phyloP scores from a whole-genome alignment of 257 asterid genomes.

The Mentha longifolia region DNA sequence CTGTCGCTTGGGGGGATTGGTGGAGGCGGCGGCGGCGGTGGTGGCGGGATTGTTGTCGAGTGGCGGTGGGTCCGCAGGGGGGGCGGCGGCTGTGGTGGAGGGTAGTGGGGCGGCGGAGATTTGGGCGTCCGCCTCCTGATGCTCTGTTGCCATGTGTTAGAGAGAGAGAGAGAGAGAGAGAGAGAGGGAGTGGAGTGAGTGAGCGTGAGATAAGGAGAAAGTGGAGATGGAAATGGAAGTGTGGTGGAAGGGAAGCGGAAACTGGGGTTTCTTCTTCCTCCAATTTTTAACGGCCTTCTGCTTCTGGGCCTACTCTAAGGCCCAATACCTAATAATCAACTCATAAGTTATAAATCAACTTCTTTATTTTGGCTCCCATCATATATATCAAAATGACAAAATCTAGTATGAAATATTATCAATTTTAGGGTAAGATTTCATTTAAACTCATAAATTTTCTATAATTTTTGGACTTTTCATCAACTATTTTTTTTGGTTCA shows the following conservation, averaged over 20 bases:
- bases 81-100: conserved; percentile 33
- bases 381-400: too few relatives aligned
- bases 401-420: too few relatives aligned
- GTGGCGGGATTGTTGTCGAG: conserved; percentile 37
- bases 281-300: neutral
- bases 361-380: too few relatives aligned
- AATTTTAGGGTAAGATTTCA: too few relatives aligned
- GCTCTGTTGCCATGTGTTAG: conserved; percentile 68
- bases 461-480: too few relatives aligned
- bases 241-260: conserved; percentile 35
- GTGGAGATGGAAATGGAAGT: conserved; percentile 19
- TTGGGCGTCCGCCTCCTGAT: conserved; percentile 59
- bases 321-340: neutral
- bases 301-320: neutral
- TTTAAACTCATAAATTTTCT: too few relatives aligned
- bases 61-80: conserved; percentile 51
- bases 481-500: too few relatives aligned
- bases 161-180: conserved; percentile 34
- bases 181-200: conserved; percentile 20
- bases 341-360: too few relatives aligned
- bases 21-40: conserved; percentile 42
- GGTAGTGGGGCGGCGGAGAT: conserved; percentile 47
- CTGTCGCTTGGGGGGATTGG: conserved; percentile 83
- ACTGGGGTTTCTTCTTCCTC: neutral
- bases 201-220: conserved; percentile 36